Conservation (phyloP, 495 filamentous ascomycete species). For the Aspergillus funiculosus region DNA sequence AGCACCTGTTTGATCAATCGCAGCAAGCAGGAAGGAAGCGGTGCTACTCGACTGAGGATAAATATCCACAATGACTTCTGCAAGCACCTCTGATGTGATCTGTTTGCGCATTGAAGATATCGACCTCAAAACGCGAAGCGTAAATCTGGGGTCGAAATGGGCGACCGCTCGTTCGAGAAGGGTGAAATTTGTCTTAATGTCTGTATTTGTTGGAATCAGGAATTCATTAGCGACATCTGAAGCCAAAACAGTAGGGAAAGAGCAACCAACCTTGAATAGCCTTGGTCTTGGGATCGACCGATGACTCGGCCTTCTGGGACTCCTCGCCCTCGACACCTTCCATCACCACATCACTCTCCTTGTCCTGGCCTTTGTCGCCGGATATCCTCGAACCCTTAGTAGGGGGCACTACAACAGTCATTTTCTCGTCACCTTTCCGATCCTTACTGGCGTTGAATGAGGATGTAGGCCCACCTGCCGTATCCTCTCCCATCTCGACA, state of each 20-base stretch:
- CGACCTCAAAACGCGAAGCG: conserved; percentile 85
- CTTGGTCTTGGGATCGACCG: conserved; percentile 56
- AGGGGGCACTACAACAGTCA: conserved; percentile 81
- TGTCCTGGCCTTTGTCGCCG: conserved; percentile 50
- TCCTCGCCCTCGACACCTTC: conserved; percentile 55
- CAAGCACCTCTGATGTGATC: conserved; percentile 72
- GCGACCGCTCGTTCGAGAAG: conserved; percentile 87
- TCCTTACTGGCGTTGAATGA: conserved; percentile 53
- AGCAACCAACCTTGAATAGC: conserved; percentile 53
- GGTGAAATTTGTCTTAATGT: conserved; percentile 89
- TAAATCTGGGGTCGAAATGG: conserved; percentile 92
- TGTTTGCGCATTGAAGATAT: conserved; percentile 93
- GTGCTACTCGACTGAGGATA: conserved; percentile 61
- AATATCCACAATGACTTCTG: conserved; percentile 73
- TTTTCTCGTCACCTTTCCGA: conserved; percentile 73
- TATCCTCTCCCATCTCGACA: conserved; percentile 77
- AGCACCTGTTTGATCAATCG: conserved; percentile 59
- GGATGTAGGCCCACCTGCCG: conserved; percentile 51
- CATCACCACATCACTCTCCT: conserved; percentile 73
- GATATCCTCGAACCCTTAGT: conserved; percentile 65
- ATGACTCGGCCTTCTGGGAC: conserved; percentile 45
- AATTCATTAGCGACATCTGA: conserved; percentile 3
- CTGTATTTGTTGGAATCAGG: conserved; percentile 36
- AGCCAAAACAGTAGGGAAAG: background rate
- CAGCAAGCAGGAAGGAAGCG: conserved; percentile 63